Conservation (phyloP, 345 rosid genomes). For the Tarenaya hassleriana region DNA sequence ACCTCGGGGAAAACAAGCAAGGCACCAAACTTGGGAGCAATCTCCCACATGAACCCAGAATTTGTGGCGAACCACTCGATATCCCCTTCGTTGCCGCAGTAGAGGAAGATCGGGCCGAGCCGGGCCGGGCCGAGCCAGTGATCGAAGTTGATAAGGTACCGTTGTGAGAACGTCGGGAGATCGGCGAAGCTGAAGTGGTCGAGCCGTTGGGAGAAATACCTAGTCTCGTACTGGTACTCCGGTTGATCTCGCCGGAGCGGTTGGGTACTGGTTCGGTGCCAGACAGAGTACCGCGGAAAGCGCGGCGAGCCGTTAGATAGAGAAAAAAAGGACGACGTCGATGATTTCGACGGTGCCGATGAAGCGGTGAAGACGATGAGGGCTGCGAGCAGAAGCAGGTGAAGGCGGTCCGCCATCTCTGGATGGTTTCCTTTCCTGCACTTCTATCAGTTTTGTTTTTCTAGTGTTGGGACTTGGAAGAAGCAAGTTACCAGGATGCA, state of each 20-base stretch:
- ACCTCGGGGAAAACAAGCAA: conserved; percentile 79
- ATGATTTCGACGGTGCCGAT: conserved; percentile 20
- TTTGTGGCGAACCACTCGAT: conserved; percentile 82
- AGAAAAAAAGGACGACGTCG: conserved; percentile 11
- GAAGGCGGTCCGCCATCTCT: conserved; percentile 31
- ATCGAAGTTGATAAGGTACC: conserved; percentile 62
- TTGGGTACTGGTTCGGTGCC: conserved; percentile 19
- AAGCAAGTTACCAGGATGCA: conserved; percentile 1
- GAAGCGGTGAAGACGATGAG: conserved; percentile 18
- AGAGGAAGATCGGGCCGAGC: conserved; percentile 67
- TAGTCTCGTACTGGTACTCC: conserved; percentile 50
- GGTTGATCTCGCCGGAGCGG: not conserved
- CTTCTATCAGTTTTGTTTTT: not conserved
- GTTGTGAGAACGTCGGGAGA: conserved; percentile 49
- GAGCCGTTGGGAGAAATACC: conserved; percentile 51
- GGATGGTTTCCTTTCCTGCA: not conserved
- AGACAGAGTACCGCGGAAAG: conserved; percentile 30
- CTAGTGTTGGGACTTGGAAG: not conserved
- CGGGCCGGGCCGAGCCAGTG: conserved; percentile 56
- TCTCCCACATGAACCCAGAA: conserved; percentile 74
- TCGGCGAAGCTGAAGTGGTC: conserved; percentile 82
- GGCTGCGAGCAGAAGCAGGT: conserved; percentile 13
- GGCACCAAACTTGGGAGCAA: conserved; percentile 74
- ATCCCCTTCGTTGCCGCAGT: conserved; percentile 85
- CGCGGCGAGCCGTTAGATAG: conserved; percentile 28